These are phyloP conservation scores for Bremia lactucae DNA, from an alignment of 352 stramenopile species.

Conservation along the genomic window DNA sequence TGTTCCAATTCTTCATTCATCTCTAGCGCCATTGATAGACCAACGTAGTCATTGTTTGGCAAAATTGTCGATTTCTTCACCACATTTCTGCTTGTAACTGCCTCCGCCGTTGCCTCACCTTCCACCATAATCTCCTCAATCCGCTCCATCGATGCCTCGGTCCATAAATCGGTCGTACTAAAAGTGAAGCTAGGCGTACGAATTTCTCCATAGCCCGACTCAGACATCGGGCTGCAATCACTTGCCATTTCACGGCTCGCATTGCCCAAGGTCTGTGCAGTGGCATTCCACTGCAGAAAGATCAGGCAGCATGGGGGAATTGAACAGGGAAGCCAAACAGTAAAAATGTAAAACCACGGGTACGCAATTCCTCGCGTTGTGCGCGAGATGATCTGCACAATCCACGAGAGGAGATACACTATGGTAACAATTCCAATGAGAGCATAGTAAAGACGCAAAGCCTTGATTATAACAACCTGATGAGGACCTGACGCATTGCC, in stretches of 20 bases:
- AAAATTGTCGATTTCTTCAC: slow-evolving; percentile 26
- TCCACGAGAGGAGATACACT: slow-evolving; percentile 77
- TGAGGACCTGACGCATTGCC: slow-evolving; percentile 60
- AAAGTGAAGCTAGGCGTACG: slow-evolving; percentile 70
- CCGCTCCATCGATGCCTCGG: slow-evolving; percentile 28
- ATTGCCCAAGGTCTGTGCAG: slow-evolving; percentile 69
- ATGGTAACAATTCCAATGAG: slow-evolving; percentile 78
- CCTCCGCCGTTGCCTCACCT: slow-evolving; percentile 17
- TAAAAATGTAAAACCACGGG: slow-evolving; percentile 86
- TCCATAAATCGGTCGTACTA: slow-evolving; percentile 56
- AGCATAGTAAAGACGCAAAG: slow-evolving; percentile 77
- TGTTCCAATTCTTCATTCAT: slow-evolving; percentile 67
- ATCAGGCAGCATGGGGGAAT: slow-evolving; percentile 82
- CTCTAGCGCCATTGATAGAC: slow-evolving; percentile 73
- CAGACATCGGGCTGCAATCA: slow-evolving; percentile 37
- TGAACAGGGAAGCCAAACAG: slow-evolving; percentile 74
- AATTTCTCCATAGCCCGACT: slow-evolving; percentile 63
- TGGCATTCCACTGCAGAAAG: slow-evolving; percentile 84
- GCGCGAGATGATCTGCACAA: slow-evolving; percentile 70
- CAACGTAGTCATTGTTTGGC: slow-evolving; percentile 50
- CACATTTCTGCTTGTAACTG: slow-evolving; percentile 10
- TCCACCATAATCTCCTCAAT: slow-evolving; percentile 37
- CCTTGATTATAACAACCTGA: slow-evolving; percentile 72
- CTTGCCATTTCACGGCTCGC: slow-evolving; percentile 32
- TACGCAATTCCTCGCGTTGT: slow-evolving; percentile 53